phyloP scores from a whole-genome alignment of 768 basidiomycete species.

The Podaxis mareebaensis region DNA sequence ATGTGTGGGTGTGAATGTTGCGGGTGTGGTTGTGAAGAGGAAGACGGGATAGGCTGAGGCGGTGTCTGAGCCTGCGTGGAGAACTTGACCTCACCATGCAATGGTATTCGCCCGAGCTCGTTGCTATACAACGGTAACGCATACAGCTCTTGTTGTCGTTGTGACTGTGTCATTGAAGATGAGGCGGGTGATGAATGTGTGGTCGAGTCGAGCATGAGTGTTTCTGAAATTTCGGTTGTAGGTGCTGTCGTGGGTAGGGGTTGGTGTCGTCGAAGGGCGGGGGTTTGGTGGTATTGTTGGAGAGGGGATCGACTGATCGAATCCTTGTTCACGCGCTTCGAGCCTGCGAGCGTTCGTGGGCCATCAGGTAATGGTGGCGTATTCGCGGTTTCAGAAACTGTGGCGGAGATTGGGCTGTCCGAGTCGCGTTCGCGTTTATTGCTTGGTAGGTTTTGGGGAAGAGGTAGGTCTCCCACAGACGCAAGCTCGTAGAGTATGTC shows the following conservation, averaged over 20 bases:
- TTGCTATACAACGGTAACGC: slow-evolving; percentile 60
- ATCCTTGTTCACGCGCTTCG: slow-evolving; percentile 29
- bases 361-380: slow-evolving; percentile 15
- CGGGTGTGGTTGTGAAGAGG: not conserved
- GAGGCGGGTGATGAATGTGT: not conserved
- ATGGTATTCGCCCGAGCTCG: slow-evolving; percentile 56
- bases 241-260: not conserved
- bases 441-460: slow-evolving; percentile 57
- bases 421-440: slow-evolving; percentile 67
- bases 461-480: slow-evolving; percentile 67
- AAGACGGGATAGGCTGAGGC: not conserved
- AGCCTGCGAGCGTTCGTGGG: slow-evolving; percentile 34
- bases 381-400: not conserved
- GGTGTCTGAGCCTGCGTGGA: slow-evolving; percentile 13
- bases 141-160: slow-evolving; percentile 23
- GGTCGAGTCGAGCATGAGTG: not conserved
- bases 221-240: not conserved
- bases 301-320: not conserved
- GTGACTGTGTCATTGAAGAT: slow-evolving; percentile 8
- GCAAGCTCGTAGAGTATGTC: slow-evolving; percentile 75
- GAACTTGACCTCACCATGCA: slow-evolving; percentile 34
- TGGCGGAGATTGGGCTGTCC: slow-evolving; percentile 41
- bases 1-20: not conserved
- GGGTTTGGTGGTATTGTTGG: slow-evolving; percentile 1
- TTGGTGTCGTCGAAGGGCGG: slow-evolving; percentile 15